A percentile compares a stretch with the other conserved stretches of the same genome.
Evolutionary conservation across 2,329 filamentous ascomycete species (phyloP).

Genomic region (Setomelanomma holmii): DNA sequence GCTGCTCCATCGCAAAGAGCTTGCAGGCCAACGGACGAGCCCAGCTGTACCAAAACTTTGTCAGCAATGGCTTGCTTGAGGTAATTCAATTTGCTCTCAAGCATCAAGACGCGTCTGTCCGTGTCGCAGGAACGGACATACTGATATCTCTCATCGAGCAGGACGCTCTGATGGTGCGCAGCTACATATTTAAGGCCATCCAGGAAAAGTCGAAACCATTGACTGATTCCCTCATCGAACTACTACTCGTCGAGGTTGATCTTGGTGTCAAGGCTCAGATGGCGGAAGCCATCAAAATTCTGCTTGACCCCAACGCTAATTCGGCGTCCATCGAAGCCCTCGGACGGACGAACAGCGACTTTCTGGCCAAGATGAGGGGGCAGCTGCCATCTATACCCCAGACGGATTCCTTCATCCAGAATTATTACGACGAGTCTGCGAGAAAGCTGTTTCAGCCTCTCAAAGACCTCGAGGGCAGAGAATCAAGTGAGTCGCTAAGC

Average conservation of each 20-base stretch:
- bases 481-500: conserved; percentile 54
- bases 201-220: conserved; percentile 84
- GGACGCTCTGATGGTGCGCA: conserved; percentile 91
- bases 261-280: conserved; percentile 95
- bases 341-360: conserved; percentile 70
- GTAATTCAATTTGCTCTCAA: conserved; percentile 93
- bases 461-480: conserved; percentile 75
- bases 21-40: conserved; percentile 83
- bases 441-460: conserved; percentile 86
- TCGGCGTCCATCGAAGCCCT: conserved; percentile 67
- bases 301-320: conserved; percentile 76
- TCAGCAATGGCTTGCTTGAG: conserved; percentile 82
- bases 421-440: conserved; percentile 89
- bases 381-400: conserved; percentile 65
- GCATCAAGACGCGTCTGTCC: conserved; percentile 81
- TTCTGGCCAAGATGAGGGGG: conserved; percentile 66
- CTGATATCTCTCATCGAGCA: conserved; percentile 94
- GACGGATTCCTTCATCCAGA: conserved; percentile 83
- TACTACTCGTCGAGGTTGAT: conserved; percentile 89
- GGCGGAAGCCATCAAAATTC: conserved; percentile 91
- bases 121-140: conserved; percentile 93
- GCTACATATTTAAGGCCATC: conserved; percentile 90
- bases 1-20: conserved; percentile 92
- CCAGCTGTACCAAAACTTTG: conserved; percentile 87
- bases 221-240: conserved; percentile 90